These are phyloP conservation scores for Camillea tinctor DNA, from an alignment of 2,329 filamentous ascomycete genomes.

Conservation along the genomic window DNA sequence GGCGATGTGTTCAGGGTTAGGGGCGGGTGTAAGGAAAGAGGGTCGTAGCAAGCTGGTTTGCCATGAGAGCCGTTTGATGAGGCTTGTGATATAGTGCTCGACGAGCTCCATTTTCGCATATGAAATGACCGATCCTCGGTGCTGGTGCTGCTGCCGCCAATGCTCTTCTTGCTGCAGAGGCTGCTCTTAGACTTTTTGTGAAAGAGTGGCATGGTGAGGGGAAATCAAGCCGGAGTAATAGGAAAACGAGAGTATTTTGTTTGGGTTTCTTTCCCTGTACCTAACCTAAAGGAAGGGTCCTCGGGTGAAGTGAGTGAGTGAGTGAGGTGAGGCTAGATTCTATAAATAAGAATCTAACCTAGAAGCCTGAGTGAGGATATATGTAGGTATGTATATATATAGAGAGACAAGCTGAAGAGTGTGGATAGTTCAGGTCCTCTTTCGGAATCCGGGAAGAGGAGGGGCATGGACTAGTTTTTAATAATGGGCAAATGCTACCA, in stretches of 20 bases:
- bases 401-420: background rate
- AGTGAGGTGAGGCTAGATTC: slow-evolving; percentile 8
- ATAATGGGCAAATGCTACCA: slow-evolving; percentile 1
- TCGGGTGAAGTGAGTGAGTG: background rate
- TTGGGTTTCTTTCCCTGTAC: too few relatives aligned
- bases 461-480: slow-evolving; percentile 14
- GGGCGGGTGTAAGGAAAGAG: slow-evolving; percentile 33
- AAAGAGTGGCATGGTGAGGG: slow-evolving; percentile 25
- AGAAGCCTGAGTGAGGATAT: slow-evolving; percentile 6
- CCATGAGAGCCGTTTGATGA: slow-evolving; percentile 24
- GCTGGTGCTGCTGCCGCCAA: slow-evolving; percentile 9
- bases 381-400: slow-evolving; percentile 8
- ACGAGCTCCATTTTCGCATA: slow-evolving; percentile 27
- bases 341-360: slow-evolving; percentile 4
- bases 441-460: background rate
- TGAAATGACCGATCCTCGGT: slow-evolving; percentile 18
- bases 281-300: background rate
- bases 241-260: background rate
- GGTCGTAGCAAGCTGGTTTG: slow-evolving; percentile 22
- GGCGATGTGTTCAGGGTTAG: slow-evolving; percentile 32
- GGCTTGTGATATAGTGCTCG: slow-evolving; percentile 27
- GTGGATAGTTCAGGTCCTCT: background rate
- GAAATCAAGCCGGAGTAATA: slow-evolving; percentile 16
- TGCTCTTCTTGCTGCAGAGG: slow-evolving; percentile 15
- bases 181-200: slow-evolving; percentile 29